Percentiles rank a stretch among this genome's conserved stretches.
phyloP scores from a whole-genome alignment of 208 protist species.

The Endotrypanum monterogeii region DNA sequence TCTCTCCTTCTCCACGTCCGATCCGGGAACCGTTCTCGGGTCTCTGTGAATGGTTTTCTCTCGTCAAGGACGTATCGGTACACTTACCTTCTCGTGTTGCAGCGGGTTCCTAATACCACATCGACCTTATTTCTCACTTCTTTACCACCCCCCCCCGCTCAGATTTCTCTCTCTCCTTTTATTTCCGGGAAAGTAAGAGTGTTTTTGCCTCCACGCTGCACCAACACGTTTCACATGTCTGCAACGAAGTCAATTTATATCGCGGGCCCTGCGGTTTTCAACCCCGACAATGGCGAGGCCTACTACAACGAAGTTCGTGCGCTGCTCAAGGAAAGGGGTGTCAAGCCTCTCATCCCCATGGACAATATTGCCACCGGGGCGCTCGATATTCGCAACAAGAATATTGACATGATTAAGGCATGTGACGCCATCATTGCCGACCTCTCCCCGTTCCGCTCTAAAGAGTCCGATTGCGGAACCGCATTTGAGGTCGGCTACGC shows the following conservation, averaged over 20 bases:
- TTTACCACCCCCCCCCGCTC: not conserved
- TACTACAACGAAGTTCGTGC: conserved; percentile 61
- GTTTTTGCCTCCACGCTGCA: not conserved
- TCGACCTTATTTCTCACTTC: too few relatives aligned
- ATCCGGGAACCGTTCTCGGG: too few relatives aligned
- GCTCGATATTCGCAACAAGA: conserved; percentile 66
- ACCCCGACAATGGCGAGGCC: conserved; percentile 52
- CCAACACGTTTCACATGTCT: not conserved
- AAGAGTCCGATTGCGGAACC: conserved; percentile 78
- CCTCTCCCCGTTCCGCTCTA: conserved; percentile 77
- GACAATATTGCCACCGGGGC: conserved; percentile 53
- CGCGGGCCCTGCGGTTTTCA: conserved; percentile 79
- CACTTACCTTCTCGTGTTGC: too few relatives aligned
- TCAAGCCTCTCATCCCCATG: conserved; percentile 60
- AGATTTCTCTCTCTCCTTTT: not conserved
- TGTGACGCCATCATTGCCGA: conserved; percentile 86
- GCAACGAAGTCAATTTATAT: conserved; percentile 73
- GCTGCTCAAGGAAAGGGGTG: conserved; percentile 36
- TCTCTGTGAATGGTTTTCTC: too few relatives aligned
- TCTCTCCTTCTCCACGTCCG: too few relatives aligned
- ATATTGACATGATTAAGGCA: conserved; percentile 72
- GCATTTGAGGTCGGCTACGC: conserved; percentile 88
- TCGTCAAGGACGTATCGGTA: too few relatives aligned
- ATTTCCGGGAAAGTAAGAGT: not conserved
- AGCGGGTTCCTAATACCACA: too few relatives aligned